These are phyloP conservation scores for Ophiobolus disseminans DNA, from an alignment of 2,329 filamentous ascomycete genomes.

Conservation along the genomic window DNA sequence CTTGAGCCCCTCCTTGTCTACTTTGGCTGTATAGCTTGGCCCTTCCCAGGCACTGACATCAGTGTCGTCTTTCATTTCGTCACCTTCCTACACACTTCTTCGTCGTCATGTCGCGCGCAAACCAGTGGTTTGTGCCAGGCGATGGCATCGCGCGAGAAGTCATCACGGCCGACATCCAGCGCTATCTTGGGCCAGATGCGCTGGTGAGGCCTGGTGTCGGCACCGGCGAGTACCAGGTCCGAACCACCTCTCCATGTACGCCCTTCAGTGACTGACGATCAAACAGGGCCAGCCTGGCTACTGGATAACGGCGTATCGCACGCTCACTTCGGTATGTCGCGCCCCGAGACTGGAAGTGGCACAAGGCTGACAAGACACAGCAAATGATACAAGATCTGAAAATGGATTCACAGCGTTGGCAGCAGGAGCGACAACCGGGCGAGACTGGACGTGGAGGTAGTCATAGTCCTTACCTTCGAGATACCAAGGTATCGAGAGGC, in stretches of 20 bases:
- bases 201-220: conserved; percentile 57
- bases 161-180: conserved; percentile 61
- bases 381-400: conserved; percentile 60
- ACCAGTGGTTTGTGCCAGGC: conserved; percentile 59
- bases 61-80: conserved; percentile 45
- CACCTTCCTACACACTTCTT: conserved; percentile 24
- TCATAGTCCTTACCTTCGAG: conserved; percentile 47
- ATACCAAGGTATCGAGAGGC: conserved; percentile 52
- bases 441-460: conserved; percentile 58
- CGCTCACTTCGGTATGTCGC: conserved; percentile 56
- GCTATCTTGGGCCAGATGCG: conserved; percentile 59
- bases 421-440: conserved; percentile 40
- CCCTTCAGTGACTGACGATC: conserved; percentile 23
- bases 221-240: conserved; percentile 55
- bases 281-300: conserved; percentile 54
- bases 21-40: conserved; percentile 45
- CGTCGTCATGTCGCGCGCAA: conserved; percentile 44
- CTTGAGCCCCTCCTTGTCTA: conserved; percentile 40
- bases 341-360: neutral
- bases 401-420: conserved; percentile 57
- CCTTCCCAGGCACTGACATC: conserved; percentile 43
- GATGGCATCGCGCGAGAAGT: conserved; percentile 60
- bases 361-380: conserved; percentile 36
- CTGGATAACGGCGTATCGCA: conserved; percentile 61
- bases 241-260: conserved; percentile 28